Evolutionary conservation across 129 eudicot species (phyloP).

Genomic region (Silybum marianum): DNA sequence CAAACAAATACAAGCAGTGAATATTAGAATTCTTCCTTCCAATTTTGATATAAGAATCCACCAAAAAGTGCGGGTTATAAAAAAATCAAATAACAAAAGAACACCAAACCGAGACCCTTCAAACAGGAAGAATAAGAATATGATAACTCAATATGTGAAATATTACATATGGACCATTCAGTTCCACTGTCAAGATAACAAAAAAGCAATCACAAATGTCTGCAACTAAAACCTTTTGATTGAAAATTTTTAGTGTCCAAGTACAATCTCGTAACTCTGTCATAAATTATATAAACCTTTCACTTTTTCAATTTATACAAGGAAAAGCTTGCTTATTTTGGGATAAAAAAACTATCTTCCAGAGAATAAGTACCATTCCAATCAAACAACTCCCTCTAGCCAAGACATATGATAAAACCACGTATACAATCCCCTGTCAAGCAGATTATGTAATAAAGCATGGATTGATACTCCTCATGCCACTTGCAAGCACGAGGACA

Average conservation of each 20-base stretch:
- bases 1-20: slow-evolving; percentile 12
- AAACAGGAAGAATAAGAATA: slow-evolving; percentile 15
- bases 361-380: background rate
- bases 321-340: background rate
- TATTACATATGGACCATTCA: background rate
- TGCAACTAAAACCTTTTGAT: background rate
- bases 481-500: background rate
- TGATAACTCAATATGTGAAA: background rate
- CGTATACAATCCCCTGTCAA: background rate
- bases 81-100: background rate
- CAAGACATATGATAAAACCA: background rate
- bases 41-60: background rate
- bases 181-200: background rate
- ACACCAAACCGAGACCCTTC: background rate
- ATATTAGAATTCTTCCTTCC: background rate
- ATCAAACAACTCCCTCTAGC: background rate
- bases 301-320: background rate
- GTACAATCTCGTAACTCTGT: background rate
- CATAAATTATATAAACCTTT: background rate
- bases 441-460: background rate
- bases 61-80: background rate
- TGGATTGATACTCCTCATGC: background rate
- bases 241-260: background rate
- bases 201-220: background rate
- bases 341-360: background rate